Conservation (phyloP, 495 filamentous ascomycete species). For the Neurospora sp. region DNA sequence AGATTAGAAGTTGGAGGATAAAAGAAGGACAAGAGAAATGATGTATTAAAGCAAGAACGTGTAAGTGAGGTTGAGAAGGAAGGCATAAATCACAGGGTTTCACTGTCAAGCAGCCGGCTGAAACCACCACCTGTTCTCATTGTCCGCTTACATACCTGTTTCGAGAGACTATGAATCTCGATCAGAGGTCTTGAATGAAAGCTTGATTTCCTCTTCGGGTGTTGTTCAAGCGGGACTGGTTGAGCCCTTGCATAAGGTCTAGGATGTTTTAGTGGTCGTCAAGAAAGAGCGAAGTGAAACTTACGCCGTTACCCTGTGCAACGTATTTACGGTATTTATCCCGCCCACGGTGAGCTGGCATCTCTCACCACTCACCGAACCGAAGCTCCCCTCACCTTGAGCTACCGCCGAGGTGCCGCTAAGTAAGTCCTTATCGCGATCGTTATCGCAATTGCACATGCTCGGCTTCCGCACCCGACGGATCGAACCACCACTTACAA, state of each 20-base stretch:
- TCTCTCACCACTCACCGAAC: neutral
- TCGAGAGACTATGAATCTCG: neutral
- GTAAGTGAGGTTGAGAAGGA: neutral
- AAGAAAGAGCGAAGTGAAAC: neutral
- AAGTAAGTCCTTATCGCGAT: neutral
- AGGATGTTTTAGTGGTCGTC: neutral
- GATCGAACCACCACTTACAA: conserved; percentile 7
- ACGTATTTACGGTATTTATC: neutral
- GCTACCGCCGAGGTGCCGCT: neutral
- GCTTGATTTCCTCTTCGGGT: neutral
- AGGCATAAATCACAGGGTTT: neutral
- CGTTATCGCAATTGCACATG: conserved; percentile 3
- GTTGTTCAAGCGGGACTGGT: neutral
- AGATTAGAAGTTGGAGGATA: neutral
- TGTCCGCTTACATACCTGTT: neutral
- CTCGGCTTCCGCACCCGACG: neutral
- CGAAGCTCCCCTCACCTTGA: neutral
- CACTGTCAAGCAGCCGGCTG: neutral
- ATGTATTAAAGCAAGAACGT: neutral
- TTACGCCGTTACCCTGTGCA: neutral
- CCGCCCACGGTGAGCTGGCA: neutral
- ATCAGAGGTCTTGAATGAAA: neutral
- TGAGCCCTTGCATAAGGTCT: neutral
- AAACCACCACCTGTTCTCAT: neutral
- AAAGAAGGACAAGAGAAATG: neutral